These are phyloP conservation scores for Coniosporium apollinis DNA, from an alignment of 495 filamentous ascomycete species.

Conservation along the genomic window DNA sequence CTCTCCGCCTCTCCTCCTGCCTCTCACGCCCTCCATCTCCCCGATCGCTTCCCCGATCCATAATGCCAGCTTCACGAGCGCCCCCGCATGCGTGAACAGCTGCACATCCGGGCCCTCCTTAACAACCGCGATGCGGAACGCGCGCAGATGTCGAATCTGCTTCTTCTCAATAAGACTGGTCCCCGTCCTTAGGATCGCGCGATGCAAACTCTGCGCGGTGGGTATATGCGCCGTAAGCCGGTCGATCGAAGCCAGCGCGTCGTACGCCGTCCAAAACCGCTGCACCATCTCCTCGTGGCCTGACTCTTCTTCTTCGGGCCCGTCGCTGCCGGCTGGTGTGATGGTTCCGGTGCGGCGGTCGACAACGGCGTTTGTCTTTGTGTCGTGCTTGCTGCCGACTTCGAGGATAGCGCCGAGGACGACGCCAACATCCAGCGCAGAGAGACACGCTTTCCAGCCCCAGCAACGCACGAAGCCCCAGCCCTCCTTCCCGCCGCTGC, in stretches of 20 bases:
- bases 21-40: slow-evolving; percentile 68
- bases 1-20: slow-evolving; percentile 48
- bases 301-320: slow-evolving; percentile 12
- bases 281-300: neutral
- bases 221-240: slow-evolving; percentile 60
- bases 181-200: slow-evolving; percentile 85
- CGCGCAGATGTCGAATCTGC: slow-evolving; percentile 77
- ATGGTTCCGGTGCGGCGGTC: slow-evolving; percentile 9
- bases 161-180: slow-evolving; percentile 80
- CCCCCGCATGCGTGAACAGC: slow-evolving; percentile 80
- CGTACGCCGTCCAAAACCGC: slow-evolving; percentile 88
- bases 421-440: slow-evolving; percentile 79
- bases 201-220: slow-evolving; percentile 73
- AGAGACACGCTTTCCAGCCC: slow-evolving; percentile 92
- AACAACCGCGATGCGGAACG: slow-evolving; percentile 89
- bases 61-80: slow-evolving; percentile 77
- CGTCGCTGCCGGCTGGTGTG: slow-evolving; percentile 17
- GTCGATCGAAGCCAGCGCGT: slow-evolving; percentile 57
- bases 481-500: slow-evolving; percentile 52
- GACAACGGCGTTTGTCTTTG: slow-evolving; percentile 17
- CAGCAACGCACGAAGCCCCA: slow-evolving; percentile 96
- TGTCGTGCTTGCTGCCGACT: slow-evolving; percentile 40
- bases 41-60: slow-evolving; percentile 90
- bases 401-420: slow-evolving; percentile 83
- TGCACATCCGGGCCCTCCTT: slow-evolving; percentile 83